Conservation (phyloP, 2,329 filamentous ascomycete genomes). For the Alternaria burnsii region DNA sequence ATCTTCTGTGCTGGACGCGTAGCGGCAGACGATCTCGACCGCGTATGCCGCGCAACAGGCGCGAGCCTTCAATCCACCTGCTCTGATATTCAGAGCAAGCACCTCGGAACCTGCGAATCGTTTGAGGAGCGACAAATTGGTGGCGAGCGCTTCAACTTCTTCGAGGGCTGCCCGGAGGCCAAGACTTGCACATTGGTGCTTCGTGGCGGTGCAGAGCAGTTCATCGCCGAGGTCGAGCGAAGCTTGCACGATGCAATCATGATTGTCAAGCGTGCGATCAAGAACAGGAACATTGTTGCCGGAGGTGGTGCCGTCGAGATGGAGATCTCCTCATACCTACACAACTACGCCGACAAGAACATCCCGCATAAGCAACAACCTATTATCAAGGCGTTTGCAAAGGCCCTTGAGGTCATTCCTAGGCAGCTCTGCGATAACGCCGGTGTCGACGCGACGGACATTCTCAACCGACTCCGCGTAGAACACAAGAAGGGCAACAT, state of each 20-base stretch:
- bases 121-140: constrained; percentile 99
- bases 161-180: constrained; percentile 91
- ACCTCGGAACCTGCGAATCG: constrained; percentile 86
- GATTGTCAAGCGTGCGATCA: constrained; percentile 98
- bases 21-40: constrained; percentile 89
- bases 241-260: constrained; percentile 99
- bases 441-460: constrained; percentile 97
- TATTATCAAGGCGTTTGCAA: constrained; percentile 97
- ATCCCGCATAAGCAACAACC: constrained; percentile 94
- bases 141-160: constrained; percentile 97
- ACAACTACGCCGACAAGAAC: constrained; percentile 90
- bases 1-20: constrained; percentile 98
- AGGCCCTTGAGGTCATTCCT: constrained; percentile 95
- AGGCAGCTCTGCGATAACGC: constrained; percentile 98
- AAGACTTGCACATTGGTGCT: constrained; percentile 97
- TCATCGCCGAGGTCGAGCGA: constrained; percentile 98
- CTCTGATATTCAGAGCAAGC: constrained; percentile 88
- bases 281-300: constrained; percentile 92
- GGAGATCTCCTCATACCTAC: constrained; percentile 93
- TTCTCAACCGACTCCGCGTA: constrained; percentile 93
- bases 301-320: constrained; percentile 96
- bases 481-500: constrained; percentile 92
- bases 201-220: constrained; percentile 96
- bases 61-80: constrained; percentile 94
- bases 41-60: constrained; percentile 92